A percentile compares a stretch with the other conserved stretches of the same genome.
Conservation (phyloP, 805 yeast species). For the Scheffersomyces spartinae region DNA sequence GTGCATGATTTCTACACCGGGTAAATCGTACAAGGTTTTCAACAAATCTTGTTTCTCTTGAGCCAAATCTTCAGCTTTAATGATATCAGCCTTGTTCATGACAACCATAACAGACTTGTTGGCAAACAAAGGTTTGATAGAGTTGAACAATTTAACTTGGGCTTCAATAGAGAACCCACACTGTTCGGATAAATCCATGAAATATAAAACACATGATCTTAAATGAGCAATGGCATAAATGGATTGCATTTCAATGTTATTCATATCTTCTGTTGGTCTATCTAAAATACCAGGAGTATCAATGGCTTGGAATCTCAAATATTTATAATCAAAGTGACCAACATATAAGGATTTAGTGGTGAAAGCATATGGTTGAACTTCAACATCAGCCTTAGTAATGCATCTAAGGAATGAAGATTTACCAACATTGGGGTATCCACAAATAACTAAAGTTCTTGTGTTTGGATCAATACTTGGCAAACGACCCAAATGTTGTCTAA, state of each 20-base stretch:
- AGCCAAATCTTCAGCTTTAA: constrained; percentile 73
- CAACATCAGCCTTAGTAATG: constrained; percentile 97
- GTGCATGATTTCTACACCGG: constrained; percentile 87
- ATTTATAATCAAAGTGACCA: constrained; percentile 98
- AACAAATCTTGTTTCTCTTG: constrained; percentile 63
- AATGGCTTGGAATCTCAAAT: constrained; percentile 94
- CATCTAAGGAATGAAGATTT: constrained; percentile 89
- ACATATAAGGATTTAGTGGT: constrained; percentile 95
- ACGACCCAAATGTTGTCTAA: constrained; percentile 98
- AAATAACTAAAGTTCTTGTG: constrained; percentile 91
- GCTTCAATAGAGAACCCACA: constrained; percentile 98
- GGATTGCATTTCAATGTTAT: constrained; percentile 98
- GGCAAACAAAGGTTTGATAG: constrained; percentile 94
- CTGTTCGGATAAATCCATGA: constrained; percentile 98
- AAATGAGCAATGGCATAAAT: constrained; percentile 98
- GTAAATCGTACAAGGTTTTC: constrained; percentile 47
- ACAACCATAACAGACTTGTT: constrained; percentile 95
- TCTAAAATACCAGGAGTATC: constrained; percentile 99
- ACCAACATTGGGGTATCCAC: constrained; percentile 99
- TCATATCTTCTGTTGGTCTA: constrained; percentile 99
- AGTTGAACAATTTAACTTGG: constrained; percentile 93
- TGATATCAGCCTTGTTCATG: constrained; percentile 88
- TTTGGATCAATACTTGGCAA: constrained; percentile 97
- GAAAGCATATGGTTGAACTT: constrained; percentile 98
- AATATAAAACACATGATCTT: constrained; percentile 90